Evolutionary conservation across 169 alveolate genomes (phyloP).

Genomic region (Plasmodium blacklocki): DNA sequence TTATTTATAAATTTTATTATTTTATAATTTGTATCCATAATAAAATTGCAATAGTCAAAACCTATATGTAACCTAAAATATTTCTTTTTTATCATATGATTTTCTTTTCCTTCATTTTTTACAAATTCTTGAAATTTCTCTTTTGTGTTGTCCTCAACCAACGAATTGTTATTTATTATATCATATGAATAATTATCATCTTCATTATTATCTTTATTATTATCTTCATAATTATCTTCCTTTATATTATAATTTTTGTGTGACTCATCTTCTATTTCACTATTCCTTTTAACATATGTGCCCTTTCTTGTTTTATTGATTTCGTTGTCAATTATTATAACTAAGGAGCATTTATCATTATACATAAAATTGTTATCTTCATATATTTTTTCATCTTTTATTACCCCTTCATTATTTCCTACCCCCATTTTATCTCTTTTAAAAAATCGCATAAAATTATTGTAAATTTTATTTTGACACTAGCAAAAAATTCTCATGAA

Average conservation of each 20-base stretch:
- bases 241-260: not conserved
- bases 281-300: not conserved
- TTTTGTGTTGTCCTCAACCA: not conserved
- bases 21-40: slow-evolving; percentile 44
- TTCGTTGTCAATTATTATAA: slow-evolving; percentile 30
- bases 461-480: too few species aligned
- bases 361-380: slow-evolving; percentile 12
- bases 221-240: not conserved
- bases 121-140: not conserved
- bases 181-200: not conserved
- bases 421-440: too few species aligned
- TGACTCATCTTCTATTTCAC: not conserved
- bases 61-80: slow-evolving; percentile 41
- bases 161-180: too few species aligned
- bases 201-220: not conserved
- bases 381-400: slow-evolving; percentile 7
- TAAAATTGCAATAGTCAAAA: slow-evolving; percentile 59
- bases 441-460: too few species aligned
- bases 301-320: slow-evolving; percentile 16
- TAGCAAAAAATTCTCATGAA: too few species aligned
- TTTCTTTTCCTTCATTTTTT: not conserved
- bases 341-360: slow-evolving; percentile 69
- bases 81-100: not conserved
- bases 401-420: not conserved
- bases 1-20: slow-evolving; percentile 50